Conservation (phyloP, 202 grass and related monocot genomes). For the Schoenoplectus tabernaemontani region DNA sequence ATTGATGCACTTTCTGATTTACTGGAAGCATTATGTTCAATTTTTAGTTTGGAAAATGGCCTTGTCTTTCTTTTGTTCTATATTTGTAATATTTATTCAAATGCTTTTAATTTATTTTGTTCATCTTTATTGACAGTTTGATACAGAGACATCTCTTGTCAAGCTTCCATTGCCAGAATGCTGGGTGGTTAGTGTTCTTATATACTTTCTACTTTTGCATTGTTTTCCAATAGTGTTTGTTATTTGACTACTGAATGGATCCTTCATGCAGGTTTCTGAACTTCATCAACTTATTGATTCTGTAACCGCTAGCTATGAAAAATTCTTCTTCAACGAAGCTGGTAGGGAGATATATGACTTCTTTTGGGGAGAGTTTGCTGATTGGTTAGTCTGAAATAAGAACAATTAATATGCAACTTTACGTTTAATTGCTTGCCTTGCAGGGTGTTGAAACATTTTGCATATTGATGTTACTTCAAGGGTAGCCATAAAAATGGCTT, state of each 20-base stretch:
- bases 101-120: background rate
- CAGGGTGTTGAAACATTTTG: background rate
- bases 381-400: slow-evolving; percentile 44
- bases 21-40: background rate
- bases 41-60: background rate
- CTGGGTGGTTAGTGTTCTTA: slow-evolving; percentile 76
- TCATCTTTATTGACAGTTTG: slow-evolving; percentile 40
- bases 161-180: slow-evolving; percentile 74
- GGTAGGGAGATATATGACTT: slow-evolving; percentile 98
- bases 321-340: slow-evolving; percentile 96
- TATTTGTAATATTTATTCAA: background rate
- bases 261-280: slow-evolving; percentile 62
- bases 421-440: background rate
- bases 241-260: slow-evolving; percentile 26
- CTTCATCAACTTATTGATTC: slow-evolving; percentile 78
- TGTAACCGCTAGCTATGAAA: slow-evolving; percentile 83
- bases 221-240: slow-evolving; percentile 14
- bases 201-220: slow-evolving; percentile 24
- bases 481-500: background rate
- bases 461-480: background rate
- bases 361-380: slow-evolving; percentile 95
- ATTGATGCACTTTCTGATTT: background rate
- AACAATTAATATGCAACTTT: background rate
- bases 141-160: slow-evolving; percentile 59
- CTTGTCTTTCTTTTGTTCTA: background rate